phyloP scores from a whole-genome alignment of 768 basidiomycete genomes.

The Tremella fuciformis region DNA sequence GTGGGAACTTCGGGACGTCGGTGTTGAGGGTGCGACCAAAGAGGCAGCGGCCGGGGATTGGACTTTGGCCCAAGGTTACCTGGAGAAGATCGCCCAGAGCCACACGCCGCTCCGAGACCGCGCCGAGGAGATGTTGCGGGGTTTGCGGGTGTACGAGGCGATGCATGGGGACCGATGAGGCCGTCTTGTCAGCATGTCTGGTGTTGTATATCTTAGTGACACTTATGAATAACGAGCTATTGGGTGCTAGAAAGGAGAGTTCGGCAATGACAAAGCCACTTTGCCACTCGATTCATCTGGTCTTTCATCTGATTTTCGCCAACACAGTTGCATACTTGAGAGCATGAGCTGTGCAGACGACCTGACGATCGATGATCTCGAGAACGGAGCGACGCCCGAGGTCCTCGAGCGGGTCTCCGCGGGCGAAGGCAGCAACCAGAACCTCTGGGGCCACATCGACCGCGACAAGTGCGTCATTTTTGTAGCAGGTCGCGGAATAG shows the following conservation, averaged over 20 bases:
- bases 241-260: too few relatives aligned
- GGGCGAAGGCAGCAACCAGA: constrained; percentile 48
- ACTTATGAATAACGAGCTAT: not conserved
- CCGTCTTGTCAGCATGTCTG: too few relatives aligned
- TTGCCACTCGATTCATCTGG: too few relatives aligned
- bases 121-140: constrained; percentile 65
- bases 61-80: constrained; percentile 65
- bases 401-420: constrained; percentile 48
- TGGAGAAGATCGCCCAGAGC: constrained; percentile 70
- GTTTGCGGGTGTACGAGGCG: constrained; percentile 56
- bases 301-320: too few relatives aligned
- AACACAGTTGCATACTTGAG: too few relatives aligned
- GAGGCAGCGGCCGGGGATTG: constrained; percentile 53
- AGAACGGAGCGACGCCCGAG: constrained; percentile 27
- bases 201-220: too few relatives aligned
- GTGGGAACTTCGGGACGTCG: constrained; percentile 56
- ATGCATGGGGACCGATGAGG: not conserved
- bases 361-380: constrained; percentile 45
- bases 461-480: constrained; percentile 43
- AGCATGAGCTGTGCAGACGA: constrained; percentile 51
- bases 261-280: too few relatives aligned
- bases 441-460: constrained; percentile 49
- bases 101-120: constrained; percentile 77
- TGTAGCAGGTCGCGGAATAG: not conserved
- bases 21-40: not conserved